A percentile compares a stretch with the other conserved stretches of the same genome.
These are phyloP conservation scores for Lupinus albus DNA, from an alignment of 306 rosid genomes.

Conservation along the genomic window DNA sequence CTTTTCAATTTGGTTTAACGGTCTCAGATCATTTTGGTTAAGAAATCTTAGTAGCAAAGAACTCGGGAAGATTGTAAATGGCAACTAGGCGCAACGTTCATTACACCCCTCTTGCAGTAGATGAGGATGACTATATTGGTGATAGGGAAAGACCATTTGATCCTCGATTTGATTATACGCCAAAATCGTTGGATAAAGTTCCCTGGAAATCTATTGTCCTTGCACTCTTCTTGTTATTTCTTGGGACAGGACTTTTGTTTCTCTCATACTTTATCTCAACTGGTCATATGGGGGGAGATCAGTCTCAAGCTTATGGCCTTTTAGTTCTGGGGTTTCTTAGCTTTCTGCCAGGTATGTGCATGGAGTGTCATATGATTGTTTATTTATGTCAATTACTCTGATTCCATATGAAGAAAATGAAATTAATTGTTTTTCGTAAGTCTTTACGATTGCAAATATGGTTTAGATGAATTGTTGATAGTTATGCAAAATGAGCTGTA, in stretches of 20 bases:
- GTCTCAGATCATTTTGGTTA: slow-evolving; percentile 12
- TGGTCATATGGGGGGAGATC: slow-evolving; percentile 96
- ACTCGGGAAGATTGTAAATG: slow-evolving; percentile 47
- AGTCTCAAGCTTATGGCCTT: slow-evolving; percentile 90
- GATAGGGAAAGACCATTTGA: slow-evolving; percentile 51
- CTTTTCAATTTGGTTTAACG: slow-evolving; percentile 19
- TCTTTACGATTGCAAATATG: slow-evolving; percentile 17
- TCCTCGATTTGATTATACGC: slow-evolving; percentile 86
- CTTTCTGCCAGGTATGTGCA: slow-evolving; percentile 85
- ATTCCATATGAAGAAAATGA: slow-evolving; percentile 17
- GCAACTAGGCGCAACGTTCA: slow-evolving; percentile 69
- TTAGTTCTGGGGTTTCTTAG: slow-evolving; percentile 79
- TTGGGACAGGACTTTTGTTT: slow-evolving; percentile 74
- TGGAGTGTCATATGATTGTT: slow-evolving; percentile 9
- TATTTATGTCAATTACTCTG: slow-evolving; percentile 20
- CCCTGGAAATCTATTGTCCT: slow-evolving; percentile 95
- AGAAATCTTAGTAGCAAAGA: too few species aligned
- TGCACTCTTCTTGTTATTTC: slow-evolving; percentile 75
- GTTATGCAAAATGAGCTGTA: slow-evolving; percentile 3
- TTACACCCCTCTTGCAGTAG: slow-evolving; percentile 60
- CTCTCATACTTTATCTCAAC: slow-evolving; percentile 81
- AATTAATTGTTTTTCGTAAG: slow-evolving; percentile 9
- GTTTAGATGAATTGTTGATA: slow-evolving; percentile 25
- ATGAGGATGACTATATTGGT: slow-evolving; percentile 58
- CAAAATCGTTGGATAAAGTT: slow-evolving; percentile 73